Evolutionary conservation across 2,329 filamentous ascomycete genomes (phyloP).

Genomic region (Cercospora sp.): DNA sequence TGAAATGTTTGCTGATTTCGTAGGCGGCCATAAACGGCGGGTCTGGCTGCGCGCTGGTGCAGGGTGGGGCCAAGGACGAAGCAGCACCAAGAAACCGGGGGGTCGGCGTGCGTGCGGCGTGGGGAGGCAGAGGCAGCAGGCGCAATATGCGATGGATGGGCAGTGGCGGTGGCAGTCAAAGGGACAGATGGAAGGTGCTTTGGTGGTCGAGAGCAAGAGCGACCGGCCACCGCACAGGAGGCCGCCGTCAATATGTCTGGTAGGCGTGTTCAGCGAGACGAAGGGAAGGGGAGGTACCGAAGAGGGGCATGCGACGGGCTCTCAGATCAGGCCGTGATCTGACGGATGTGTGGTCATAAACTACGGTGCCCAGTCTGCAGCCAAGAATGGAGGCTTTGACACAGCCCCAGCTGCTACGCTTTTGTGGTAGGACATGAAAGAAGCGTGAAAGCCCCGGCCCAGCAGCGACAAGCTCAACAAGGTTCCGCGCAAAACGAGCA

Average conservation of each 20-base stretch:
- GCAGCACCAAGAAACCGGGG: background rate
- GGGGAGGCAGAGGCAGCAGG: background rate
- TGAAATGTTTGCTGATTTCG: constrained; percentile 38
- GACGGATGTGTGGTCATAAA: background rate
- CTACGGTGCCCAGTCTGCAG: background rate
- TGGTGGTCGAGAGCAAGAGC: background rate
- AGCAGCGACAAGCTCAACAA: background rate
- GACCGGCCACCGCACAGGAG: background rate
- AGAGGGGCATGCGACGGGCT: constrained; percentile 1
- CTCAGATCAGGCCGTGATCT: background rate
- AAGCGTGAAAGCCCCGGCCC: background rate
- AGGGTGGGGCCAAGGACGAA: background rate
- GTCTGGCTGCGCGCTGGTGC: background rate
- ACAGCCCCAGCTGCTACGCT: background rate
- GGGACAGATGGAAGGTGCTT: background rate
- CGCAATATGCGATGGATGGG: background rate
- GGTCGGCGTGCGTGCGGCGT: background rate
- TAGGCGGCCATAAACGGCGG: constrained; percentile 36
- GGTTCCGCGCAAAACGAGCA: background rate
- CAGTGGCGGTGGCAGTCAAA: background rate
- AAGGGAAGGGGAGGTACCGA: background rate
- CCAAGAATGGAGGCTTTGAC: background rate
- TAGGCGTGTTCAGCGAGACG: background rate
- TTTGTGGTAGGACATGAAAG: background rate
- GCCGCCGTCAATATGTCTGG: background rate